A percentile compares a stretch with the other conserved stretches of the same genome.
These are phyloP conservation scores for Cydonia oblonga DNA, from an alignment of 331 rosid genomes.

Conservation along the genomic window DNA sequence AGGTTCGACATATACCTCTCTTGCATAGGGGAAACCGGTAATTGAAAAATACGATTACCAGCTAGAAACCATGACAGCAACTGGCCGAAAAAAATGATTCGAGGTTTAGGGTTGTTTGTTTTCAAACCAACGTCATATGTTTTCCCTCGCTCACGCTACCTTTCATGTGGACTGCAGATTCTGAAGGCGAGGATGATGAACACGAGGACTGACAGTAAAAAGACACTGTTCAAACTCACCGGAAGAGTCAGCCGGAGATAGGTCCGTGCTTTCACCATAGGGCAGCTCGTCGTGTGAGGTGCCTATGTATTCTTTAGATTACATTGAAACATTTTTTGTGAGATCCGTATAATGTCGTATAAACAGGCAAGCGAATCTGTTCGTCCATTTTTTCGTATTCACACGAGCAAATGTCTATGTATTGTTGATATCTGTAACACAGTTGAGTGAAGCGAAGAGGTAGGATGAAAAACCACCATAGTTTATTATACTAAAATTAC, in stretches of 20 bases:
- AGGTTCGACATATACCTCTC: background rate
- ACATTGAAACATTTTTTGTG: background rate
- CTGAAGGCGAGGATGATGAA: constrained; percentile 73
- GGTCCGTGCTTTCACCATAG: no score
- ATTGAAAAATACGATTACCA: background rate
- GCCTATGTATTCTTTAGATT: background rate
- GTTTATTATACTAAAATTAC: background rate
- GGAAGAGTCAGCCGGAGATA: no score
- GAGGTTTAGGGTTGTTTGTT: background rate
- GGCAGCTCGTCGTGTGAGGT: no score
- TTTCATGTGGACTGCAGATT: constrained; percentile 42
- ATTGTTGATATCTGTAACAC: background rate
- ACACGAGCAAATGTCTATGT: background rate
- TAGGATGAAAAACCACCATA: background rate
- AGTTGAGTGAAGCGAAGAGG: background rate
- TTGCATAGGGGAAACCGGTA: background rate
- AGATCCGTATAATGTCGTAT: background rate
- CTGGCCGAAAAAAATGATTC: background rate
- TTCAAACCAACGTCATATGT: background rate
- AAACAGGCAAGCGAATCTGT: background rate
- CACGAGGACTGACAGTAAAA: constrained; percentile 51
- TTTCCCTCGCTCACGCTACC: background rate
- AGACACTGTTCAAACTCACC: background rate
- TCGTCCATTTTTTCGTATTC: background rate
- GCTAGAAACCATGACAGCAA: background rate